Conservation (phyloP, 2,329 filamentous ascomycete species). For the Zasmidium angulare region DNA sequence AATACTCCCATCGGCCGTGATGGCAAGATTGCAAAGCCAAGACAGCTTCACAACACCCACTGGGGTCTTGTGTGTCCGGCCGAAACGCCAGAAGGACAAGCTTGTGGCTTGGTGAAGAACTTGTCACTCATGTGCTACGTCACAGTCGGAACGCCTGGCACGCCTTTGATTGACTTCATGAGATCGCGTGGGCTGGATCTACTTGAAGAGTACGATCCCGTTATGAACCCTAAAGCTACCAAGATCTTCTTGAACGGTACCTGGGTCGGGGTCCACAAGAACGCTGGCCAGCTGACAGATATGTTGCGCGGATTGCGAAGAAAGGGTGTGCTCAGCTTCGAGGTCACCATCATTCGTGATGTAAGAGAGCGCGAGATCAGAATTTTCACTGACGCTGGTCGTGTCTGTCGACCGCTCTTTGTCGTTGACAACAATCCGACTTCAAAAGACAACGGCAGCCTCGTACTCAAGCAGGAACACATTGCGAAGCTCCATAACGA, state of each 20-base stretch:
- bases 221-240: conserved; percentile 78
- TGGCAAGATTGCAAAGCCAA: conserved; percentile 95
- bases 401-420: conserved; percentile 90
- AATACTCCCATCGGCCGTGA: conserved; percentile 98
- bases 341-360: conserved; percentile 92
- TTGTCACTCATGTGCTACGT: conserved; percentile 97
- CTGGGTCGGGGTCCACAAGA: conserved; percentile 93
- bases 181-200: conserved; percentile 94
- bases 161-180: conserved; percentile 93
- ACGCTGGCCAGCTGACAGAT: conserved; percentile 79
- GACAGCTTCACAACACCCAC: conserved; percentile 97
- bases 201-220: conserved; percentile 78
- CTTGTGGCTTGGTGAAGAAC: conserved; percentile 98
- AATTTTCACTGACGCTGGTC: conserved; percentile 94
- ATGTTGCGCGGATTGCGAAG: conserved; percentile 46
- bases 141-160: conserved; percentile 87
- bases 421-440: conserved; percentile 84
- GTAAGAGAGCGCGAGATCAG: conserved; percentile 98
- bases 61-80: conserved; percentile 97
- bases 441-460: conserved; percentile 70
- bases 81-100: conserved; percentile 96
- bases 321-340: conserved; percentile 79
- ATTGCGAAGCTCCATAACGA: conserved; percentile 75
- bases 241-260: conserved; percentile 98
- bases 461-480: conserved; percentile 83